Percentiles rank a stretch among this genome's conserved stretches.
phyloP scores from a whole-genome alignment of 345 rosid genomes.

The Eucalyptus regnans region DNA sequence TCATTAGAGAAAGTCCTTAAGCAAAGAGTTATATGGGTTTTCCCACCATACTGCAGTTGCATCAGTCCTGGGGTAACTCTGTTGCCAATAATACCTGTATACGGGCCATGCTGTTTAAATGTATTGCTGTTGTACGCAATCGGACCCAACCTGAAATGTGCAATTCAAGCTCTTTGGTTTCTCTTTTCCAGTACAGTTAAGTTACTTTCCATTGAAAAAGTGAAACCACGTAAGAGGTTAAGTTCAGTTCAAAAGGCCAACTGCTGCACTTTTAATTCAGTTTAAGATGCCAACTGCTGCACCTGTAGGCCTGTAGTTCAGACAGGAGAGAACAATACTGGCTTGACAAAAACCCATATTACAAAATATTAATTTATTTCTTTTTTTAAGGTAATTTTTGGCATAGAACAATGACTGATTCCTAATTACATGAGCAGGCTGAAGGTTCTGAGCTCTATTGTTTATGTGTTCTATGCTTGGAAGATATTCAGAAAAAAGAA shows the following conservation, averaged over 20 bases:
- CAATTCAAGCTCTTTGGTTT: background rate
- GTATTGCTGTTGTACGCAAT: background rate
- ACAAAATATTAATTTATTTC: background rate
- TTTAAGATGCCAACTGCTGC: background rate
- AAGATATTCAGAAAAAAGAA: background rate
- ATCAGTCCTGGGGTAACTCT: background rate
- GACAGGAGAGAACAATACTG: background rate
- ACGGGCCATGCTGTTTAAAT: background rate
- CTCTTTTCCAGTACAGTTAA: background rate
- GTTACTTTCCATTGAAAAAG: background rate
- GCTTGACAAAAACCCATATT: background rate
- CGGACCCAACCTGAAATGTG: background rate
- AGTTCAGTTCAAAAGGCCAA: background rate
- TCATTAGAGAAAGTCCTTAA: background rate
- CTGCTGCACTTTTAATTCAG: background rate
- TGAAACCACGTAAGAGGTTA: background rate
- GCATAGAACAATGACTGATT: background rate
- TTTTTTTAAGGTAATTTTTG: background rate
- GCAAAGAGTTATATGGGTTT: background rate
- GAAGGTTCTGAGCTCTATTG: background rate
- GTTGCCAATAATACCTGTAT: background rate
- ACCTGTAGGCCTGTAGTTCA: background rate
- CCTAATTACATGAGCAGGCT: background rate
- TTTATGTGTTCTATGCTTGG: background rate
- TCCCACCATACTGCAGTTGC: background rate